Percentiles rank a stretch among this genome's conserved stretches.
Evolutionary conservation across 2,329 filamentous ascomycete species (phyloP).

Genomic region (Nakataea oryzae): DNA sequence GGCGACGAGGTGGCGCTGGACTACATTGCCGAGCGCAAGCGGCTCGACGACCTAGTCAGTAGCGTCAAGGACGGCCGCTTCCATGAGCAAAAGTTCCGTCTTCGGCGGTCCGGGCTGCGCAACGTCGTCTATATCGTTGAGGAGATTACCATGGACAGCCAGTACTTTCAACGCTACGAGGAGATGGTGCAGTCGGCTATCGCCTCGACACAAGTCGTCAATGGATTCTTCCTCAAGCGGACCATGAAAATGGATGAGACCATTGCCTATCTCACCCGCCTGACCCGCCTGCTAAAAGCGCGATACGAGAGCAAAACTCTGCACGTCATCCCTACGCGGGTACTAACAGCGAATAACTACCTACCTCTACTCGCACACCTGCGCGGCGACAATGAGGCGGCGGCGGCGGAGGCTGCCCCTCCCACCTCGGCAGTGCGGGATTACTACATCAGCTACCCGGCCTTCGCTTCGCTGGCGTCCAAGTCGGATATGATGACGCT

Average conservation of each 20-base stretch:
- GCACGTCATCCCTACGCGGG: conserved; percentile 53
- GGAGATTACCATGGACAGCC: conserved; percentile 52
- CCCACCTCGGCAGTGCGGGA: not conserved
- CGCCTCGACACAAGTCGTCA: conserved; percentile 66
- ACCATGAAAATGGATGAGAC: conserved; percentile 69
- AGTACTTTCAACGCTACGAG: conserved; percentile 44
- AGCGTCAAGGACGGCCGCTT: conserved; percentile 78
- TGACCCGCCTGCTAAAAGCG: conserved; percentile 58
- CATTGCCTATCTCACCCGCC: conserved; percentile 61
- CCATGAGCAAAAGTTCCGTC: conserved; percentile 74
- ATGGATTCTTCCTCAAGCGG: conserved; percentile 69
- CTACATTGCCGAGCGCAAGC: conserved; percentile 72
- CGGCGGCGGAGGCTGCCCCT: not conserved
- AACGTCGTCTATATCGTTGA: conserved; percentile 75
- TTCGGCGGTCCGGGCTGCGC: conserved; percentile 60
- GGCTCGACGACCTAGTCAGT: conserved; percentile 67
- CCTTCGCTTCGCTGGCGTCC: conserved; percentile 61
- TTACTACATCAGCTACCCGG: conserved; percentile 58
- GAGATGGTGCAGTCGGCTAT: conserved; percentile 64
- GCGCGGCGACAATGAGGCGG: conserved; percentile 24
- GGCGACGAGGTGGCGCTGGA: conserved; percentile 66
- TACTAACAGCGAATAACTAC: conserved; percentile 56
- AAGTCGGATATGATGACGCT: conserved; percentile 68
- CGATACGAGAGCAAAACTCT: conserved; percentile 51
- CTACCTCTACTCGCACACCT: conserved; percentile 52